phyloP scores from a whole-genome alignment of 345 rosid genomes.

The Gossypium turneri region DNA sequence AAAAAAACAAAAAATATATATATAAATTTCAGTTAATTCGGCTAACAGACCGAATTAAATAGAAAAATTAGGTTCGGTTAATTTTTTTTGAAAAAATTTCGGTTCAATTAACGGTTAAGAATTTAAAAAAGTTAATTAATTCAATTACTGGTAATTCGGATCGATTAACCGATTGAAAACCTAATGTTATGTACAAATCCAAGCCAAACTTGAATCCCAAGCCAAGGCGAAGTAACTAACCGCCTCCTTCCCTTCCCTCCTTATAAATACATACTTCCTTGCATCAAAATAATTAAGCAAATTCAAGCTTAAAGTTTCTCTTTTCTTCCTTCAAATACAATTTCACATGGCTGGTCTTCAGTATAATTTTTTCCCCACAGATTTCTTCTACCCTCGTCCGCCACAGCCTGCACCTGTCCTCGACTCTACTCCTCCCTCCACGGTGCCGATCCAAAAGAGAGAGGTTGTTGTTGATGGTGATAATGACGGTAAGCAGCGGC shows the following conservation, averaged over 20 bases:
- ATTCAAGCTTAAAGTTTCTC: no score
- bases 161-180: fast-evolving
- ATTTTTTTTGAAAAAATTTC: fast-evolving
- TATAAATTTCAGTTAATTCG: no score
- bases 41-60: no score
- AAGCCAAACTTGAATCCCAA: background rate
- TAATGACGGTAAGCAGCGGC: background rate
- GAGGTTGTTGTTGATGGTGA: background rate
- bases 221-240: background rate
- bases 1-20: no score
- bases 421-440: background rate
- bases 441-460: background rate
- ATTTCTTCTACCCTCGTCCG: slow-evolving; percentile 22
- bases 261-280: background rate
- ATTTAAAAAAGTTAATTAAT: no score
- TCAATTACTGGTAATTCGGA: fast-evolving
- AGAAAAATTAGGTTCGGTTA: fast-evolving
- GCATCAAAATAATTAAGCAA: background rate
- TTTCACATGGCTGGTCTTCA: slow-evolving; percentile 29
- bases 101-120: fast-evolving
- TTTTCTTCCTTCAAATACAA: background rate
- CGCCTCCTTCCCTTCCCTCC: background rate
- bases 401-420: background rate
- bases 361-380: slow-evolving; percentile 50
- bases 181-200: no score